A percentile compares a stretch with the other conserved stretches of the same genome.
phyloP scores from a whole-genome alignment of 495 filamentous ascomycete genomes.

The Neurospora sp. region DNA sequence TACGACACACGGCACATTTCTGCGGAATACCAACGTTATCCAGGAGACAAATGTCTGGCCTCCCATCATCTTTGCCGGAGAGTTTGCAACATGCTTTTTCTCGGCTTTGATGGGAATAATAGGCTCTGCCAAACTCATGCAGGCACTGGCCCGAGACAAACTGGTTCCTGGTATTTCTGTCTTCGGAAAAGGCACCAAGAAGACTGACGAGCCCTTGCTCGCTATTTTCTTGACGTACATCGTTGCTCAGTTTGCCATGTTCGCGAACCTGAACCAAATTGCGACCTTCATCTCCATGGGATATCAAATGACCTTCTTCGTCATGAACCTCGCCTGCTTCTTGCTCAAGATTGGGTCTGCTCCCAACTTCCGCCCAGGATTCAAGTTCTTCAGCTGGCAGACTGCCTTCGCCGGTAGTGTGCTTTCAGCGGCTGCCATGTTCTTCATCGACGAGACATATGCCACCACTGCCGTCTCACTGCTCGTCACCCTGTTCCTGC shows the following conservation, averaged over 20 bases:
- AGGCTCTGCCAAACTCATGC: constrained; percentile 77
- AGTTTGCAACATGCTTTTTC: constrained; percentile 76
- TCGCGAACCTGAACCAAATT: constrained; percentile 80
- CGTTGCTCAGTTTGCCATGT: constrained; percentile 69
- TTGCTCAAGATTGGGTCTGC: constrained; percentile 86
- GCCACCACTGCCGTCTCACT: constrained; percentile 66
- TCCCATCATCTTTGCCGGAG: constrained; percentile 64
- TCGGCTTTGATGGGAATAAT: constrained; percentile 82
- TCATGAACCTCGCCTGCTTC: constrained; percentile 80
- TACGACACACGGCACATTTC: constrained; percentile 62
- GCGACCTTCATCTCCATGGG: constrained; percentile 84
- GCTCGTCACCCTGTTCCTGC: constrained; percentile 62
- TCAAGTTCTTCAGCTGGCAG: constrained; percentile 81
- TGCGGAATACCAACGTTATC: constrained; percentile 67
- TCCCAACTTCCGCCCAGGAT: constrained; percentile 80
- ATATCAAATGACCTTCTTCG: constrained; percentile 65
- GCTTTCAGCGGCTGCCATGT: constrained; percentile 70
- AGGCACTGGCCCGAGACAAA: constrained; percentile 72
- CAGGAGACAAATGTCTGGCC: constrained; percentile 67
- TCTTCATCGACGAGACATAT: constrained; percentile 79
- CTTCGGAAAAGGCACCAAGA: constrained; percentile 67
- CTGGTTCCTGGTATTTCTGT: constrained; percentile 65
- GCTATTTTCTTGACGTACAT: constrained; percentile 71
- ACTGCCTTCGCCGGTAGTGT: constrained; percentile 67
- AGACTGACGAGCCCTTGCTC: constrained; percentile 63